Evolutionary conservation across 2,329 filamentous ascomycete genomes (phyloP).

Genomic region (Aspergillus brunneoviolaceus): DNA sequence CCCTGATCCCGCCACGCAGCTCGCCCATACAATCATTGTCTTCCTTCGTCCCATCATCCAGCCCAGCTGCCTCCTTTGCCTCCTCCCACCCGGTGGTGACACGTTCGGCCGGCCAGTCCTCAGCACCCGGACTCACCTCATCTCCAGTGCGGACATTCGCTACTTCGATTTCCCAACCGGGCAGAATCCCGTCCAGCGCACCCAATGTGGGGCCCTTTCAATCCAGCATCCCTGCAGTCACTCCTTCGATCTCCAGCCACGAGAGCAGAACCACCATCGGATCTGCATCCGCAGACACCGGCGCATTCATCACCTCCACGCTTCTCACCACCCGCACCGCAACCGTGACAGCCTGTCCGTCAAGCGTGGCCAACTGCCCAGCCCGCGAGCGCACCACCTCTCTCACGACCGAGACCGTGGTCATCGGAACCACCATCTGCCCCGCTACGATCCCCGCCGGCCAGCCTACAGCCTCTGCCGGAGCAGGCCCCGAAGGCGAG

Average conservation of each 20-base stretch:
- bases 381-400: not conserved
- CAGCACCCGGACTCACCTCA: not conserved
- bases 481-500: not conserved
- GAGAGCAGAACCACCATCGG: not conserved
- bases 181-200: not conserved
- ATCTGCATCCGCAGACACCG: not conserved
- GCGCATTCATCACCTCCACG: not conserved
- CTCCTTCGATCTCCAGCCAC: not conserved
- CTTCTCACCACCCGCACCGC: not conserved
- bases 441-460: not conserved
- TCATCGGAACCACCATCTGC: not conserved
- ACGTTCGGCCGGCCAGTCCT: not conserved
- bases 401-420: not conserved
- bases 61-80: not conserved
- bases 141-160: not conserved
- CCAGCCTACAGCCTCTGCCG: not conserved
- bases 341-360: not conserved
- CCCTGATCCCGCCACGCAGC: too few relatives aligned
- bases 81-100: not conserved
- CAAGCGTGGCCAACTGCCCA: not conserved
- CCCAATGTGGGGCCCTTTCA: rapidly evolving
- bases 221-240: too few relatives aligned
- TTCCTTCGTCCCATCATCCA: not conserved
- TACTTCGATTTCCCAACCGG: not conserved
- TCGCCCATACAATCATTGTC: too few relatives aligned